These are phyloP conservation scores for Ganoderma lucidum DNA, from an alignment of 1,284 basidiomycete genomes.

Conservation along the genomic window DNA sequence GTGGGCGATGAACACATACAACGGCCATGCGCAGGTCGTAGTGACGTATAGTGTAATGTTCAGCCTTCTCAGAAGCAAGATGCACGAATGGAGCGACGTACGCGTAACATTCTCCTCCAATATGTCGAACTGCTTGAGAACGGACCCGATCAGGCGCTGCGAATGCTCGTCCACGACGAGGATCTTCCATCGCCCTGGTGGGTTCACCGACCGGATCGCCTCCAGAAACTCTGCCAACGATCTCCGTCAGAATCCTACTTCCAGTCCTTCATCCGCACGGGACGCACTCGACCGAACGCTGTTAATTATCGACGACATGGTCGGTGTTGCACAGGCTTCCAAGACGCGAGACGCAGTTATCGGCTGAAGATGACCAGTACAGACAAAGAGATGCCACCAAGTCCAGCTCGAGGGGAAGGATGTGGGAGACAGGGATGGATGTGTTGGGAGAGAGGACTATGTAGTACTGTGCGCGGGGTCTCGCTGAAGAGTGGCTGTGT, in stretches of 20 bases:
- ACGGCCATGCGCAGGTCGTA: background rate
- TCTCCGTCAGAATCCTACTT: conserved; percentile 2
- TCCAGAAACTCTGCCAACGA: conserved; percentile 74
- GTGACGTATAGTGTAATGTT: background rate
- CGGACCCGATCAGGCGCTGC: conserved; percentile 84
- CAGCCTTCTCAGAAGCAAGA: conserved; percentile 9
- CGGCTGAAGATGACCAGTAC: background rate
- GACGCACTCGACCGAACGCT: conserved; percentile 61
- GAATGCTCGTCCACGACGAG: conserved; percentile 95
- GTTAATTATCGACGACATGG: conserved; percentile 62
- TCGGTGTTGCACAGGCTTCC: conserved; percentile 31
- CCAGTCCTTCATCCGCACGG: background rate
- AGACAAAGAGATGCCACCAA: background rate
- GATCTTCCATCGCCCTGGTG: conserved; percentile 92
- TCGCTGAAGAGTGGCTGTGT: conserved; percentile 21
- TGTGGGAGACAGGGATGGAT: background rate
- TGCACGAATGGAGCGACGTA: conserved; percentile 51
- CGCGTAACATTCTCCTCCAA: conserved; percentile 94
- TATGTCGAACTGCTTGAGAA: conserved; percentile 94
- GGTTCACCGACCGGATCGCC: conserved; percentile 82
- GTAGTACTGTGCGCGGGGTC: background rate
- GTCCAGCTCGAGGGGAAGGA: conserved; percentile 9
- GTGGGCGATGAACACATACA: background rate
- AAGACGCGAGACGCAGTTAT: background rate
- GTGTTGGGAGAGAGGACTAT: background rate